Evolutionary conservation across 345 rosid genomes (phyloP), one percentile per base, ranked within the genome.

Genomic region (Psidium guajava): DNA sequence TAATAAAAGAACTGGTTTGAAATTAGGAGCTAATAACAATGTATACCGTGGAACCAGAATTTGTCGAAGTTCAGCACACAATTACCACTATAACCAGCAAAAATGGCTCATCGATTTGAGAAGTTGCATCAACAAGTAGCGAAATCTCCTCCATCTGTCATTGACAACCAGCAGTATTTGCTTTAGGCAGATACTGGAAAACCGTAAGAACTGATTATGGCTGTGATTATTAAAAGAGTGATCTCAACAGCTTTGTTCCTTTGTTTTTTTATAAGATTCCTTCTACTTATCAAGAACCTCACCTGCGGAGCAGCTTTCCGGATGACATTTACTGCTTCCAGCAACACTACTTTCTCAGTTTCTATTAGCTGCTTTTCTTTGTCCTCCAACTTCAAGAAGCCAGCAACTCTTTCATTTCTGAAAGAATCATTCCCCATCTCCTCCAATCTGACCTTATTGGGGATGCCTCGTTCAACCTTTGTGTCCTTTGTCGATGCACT

Each of bases 41-140:
- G 92, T 87, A 97, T 91, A 93, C 93, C 90, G 93, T 90, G 95
- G 98, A 93, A 95, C 98, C 98, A 96, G 95, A 97, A 92, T 93
- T 94, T 93, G 95, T 93, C 87, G 99, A 91, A 93, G 95, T 93
- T 97, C 96, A 95, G 98, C 98, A 93, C 98, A 92, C 96, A 93
- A 94, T 96, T 97, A 97, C 98, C 98, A 95, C 98, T 94, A 97
- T 96, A 86, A 91, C 98, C 98, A 95, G 94, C 69, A 96, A 91
- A 93, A 96, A 94, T 52, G 99, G 98, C 93, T 95, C 98, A 90
- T 97, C 98, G 85, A 97, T 92, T 91, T 92, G 95, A 89, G 98
- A 91, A 87, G 91, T 92, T 52, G 98, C 98, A 91, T 96, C 98
- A 83, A 92, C 86, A 86, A 97, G 98, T 88, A 96, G 97, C 28